A percentile compares a stretch with the other conserved stretches of the same genome.
These are phyloP conservation scores for Trichomonascus vanleenenianus DNA, from an alignment of 805 yeast species.

Conservation along the genomic window DNA sequence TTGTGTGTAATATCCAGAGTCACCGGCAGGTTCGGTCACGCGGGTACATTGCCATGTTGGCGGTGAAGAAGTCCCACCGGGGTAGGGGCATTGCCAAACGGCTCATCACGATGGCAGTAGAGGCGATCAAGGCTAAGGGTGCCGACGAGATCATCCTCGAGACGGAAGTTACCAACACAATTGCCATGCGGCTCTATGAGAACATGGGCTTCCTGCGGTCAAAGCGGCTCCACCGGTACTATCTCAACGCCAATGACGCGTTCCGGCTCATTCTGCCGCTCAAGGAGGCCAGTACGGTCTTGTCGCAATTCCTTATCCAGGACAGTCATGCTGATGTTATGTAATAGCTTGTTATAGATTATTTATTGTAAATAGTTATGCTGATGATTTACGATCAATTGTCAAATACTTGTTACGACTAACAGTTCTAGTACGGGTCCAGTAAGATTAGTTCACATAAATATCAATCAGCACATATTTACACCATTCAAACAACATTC, in stretches of 20 bases:
- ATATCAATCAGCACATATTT: too few species aligned
- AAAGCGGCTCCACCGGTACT: slow-evolving; percentile 77
- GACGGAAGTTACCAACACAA: slow-evolving; percentile 74
- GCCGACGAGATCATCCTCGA: slow-evolving; percentile 93
- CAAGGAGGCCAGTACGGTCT: slow-evolving; percentile 44
- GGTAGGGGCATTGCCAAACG: slow-evolving; percentile 77
- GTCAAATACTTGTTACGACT: neutral
- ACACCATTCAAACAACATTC: too few species aligned
- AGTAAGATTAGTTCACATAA: too few species aligned
- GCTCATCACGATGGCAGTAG: slow-evolving; percentile 55
- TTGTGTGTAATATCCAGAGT: slow-evolving; percentile 71
- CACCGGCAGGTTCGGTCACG: slow-evolving; percentile 68
- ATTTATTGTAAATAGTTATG: too few species aligned
- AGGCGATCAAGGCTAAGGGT: slow-evolving; percentile 50
- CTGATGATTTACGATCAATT: too few species aligned
- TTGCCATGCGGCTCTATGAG: slow-evolving; percentile 65
- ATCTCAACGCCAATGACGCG: slow-evolving; percentile 89
- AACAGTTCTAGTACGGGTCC: too few species aligned
- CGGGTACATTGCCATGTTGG: slow-evolving; percentile 96
- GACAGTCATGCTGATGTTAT: neutral
- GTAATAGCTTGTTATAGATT: neutral
- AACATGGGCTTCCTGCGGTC: slow-evolving; percentile 67
- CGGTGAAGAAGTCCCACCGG: slow-evolving; percentile 63
- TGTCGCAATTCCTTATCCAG: slow-evolving; percentile 20
- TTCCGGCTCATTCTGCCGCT: slow-evolving; percentile 78